Conservation (phyloP, 2,329 filamentous ascomycete species). For the Lanzia echinophila region DNA sequence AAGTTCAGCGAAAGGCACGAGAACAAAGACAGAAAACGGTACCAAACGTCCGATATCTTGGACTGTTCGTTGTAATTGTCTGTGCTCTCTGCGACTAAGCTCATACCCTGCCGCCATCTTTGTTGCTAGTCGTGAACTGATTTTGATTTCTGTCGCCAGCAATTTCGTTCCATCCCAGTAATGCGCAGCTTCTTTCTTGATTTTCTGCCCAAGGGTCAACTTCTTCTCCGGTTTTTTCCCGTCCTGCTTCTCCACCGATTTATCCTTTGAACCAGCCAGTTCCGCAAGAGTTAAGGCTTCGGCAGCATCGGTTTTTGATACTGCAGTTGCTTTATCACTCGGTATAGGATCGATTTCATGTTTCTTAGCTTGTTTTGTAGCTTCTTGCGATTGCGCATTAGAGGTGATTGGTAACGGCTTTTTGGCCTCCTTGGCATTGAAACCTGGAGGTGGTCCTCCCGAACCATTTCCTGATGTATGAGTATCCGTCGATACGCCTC, state of each 20-base stretch:
- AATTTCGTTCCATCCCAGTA: conserved; percentile 99
- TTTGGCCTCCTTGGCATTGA: conserved; percentile 63
- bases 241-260: conserved; percentile 54
- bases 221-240: conserved; percentile 72
- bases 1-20: conserved; percentile 92
- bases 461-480: conserved; percentile 41
- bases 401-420: conserved; percentile 45
- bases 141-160: conserved; percentile 83
- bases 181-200: conserved; percentile 89
- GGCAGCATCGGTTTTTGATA: conserved; percentile 28
- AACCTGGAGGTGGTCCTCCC: conserved; percentile 59
- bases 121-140: conserved; percentile 82
- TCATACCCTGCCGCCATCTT: conserved; percentile 99
- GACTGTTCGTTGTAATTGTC: conserved; percentile 87
- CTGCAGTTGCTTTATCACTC: conserved; percentile 22
- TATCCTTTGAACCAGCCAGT: conserved; percentile 57
- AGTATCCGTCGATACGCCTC: conserved; percentile 52
- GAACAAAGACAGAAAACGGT: conserved; percentile 93
- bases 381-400: conserved; percentile 24
- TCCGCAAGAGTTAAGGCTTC: conserved; percentile 44
- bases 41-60: conserved; percentile 89
- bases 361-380: conserved; percentile 19
- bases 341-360: conserved; percentile 24
- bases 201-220: conserved; percentile 79
- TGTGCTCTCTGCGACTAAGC: conserved; percentile 84